Evolutionary conservation across 164 flowering plant genomes (phyloP).

Genomic region (Warburgia ugandensis): DNA sequence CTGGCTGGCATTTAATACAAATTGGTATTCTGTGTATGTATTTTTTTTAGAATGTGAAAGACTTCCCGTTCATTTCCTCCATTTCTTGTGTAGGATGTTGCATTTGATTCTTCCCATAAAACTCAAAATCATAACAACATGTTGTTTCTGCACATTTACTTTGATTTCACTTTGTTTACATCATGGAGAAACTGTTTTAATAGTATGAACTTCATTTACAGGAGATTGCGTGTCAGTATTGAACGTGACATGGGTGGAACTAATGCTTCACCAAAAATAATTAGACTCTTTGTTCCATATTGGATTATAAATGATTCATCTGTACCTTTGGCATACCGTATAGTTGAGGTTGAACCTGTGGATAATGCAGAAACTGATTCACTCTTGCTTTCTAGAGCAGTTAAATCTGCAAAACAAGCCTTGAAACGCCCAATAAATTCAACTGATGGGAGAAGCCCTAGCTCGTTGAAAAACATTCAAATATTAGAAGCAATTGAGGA

Average conservation of each 20-base stretch:
- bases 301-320: slow-evolving; percentile 83
- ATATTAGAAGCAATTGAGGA: slow-evolving; percentile 83
- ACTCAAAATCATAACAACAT: too few relatives aligned
- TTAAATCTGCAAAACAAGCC: slow-evolving; percentile 56
- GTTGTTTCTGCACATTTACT: too few relatives aligned
- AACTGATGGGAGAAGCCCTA: slow-evolving; percentile 29
- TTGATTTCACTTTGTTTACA: too few relatives aligned
- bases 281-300: slow-evolving; percentile 89
- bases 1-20: too few relatives aligned
- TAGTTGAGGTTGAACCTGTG: slow-evolving; percentile 77
- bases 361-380: slow-evolving; percentile 54
- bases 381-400: slow-evolving; percentile 38
- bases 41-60: too few relatives aligned
- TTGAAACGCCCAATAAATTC: slow-evolving; percentile 36
- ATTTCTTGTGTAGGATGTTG: too few relatives aligned
- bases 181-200: not conserved
- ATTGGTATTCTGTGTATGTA: too few relatives aligned
- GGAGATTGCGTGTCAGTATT: slow-evolving; percentile 89
- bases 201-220: slow-evolving; percentile 20
- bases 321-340: slow-evolving; percentile 56
- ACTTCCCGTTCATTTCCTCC: too few relatives aligned
- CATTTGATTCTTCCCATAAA: too few relatives aligned
- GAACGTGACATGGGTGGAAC: slow-evolving; percentile 88
- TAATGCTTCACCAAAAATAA: slow-evolving; percentile 67
- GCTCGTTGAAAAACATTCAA: slow-evolving; percentile 57